Conservation (phyloP, 371 early-diverging fungal genomes). For the Mortierella sp. region DNA sequence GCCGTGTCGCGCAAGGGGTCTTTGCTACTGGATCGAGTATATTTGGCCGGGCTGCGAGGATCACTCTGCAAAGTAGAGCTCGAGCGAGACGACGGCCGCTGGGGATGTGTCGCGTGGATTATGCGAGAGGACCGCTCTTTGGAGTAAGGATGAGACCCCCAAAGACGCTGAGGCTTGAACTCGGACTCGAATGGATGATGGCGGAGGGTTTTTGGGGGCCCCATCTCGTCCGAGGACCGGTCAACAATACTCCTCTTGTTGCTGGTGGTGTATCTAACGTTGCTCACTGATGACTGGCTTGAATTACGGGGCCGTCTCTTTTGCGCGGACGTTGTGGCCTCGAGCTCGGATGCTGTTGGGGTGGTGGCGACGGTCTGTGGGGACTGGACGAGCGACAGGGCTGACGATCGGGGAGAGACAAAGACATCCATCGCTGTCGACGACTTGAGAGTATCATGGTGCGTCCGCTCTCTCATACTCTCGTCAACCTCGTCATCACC, state of each 20-base stretch:
- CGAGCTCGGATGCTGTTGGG: background rate
- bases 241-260: slow-evolving; percentile 9
- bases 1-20: background rate
- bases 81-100: background rate
- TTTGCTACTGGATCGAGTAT: background rate
- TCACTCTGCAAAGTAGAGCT: background rate
- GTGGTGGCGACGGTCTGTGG: background rate
- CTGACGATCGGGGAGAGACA: background rate
- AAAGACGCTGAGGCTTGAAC: slow-evolving; percentile 39
- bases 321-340: background rate
- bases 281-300: background rate
- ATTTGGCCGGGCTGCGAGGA: background rate
- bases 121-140: slow-evolving; percentile 13
- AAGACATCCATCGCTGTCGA: background rate
- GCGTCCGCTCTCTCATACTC: background rate
- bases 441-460: background rate
- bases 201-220: background rate
- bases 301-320: background rate
- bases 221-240: background rate
- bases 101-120: background rate
- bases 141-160: slow-evolving; percentile 41
- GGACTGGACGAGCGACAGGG: background rate
- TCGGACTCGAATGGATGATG: slow-evolving; percentile 8
- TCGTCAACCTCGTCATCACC: slow-evolving; percentile 17
- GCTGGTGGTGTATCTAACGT: slow-evolving; percentile 1